These are phyloP conservation scores for Pichia eremophila DNA, from an alignment of 805 yeast species.

Conservation along the genomic window DNA sequence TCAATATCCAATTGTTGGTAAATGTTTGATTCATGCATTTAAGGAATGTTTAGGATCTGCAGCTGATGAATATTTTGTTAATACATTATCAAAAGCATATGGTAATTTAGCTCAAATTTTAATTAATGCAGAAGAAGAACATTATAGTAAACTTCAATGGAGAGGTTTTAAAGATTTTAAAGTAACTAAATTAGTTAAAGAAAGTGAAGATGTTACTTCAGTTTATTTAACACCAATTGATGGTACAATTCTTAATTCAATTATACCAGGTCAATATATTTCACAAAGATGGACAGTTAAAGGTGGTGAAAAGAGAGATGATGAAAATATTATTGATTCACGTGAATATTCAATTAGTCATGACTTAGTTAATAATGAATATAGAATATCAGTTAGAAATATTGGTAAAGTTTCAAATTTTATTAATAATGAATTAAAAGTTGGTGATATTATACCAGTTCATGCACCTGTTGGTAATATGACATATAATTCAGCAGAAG, in stretches of 20 bases:
- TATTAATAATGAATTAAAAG: slow-evolving; percentile 37
- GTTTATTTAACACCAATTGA: slow-evolving; percentile 41
- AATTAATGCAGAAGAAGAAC: slow-evolving; percentile 42
- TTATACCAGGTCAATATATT: slow-evolving; percentile 38
- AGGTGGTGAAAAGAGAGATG: slow-evolving; percentile 25
- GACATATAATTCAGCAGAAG: slow-evolving; percentile 21
- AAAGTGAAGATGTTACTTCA: slow-evolving; percentile 39
- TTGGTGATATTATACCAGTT: slow-evolving; percentile 39
- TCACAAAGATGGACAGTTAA: slow-evolving; percentile 27
- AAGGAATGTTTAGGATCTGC: slow-evolving; percentile 42
- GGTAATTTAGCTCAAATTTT: slow-evolving; percentile 51
- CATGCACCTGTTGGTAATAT: slow-evolving; percentile 56
- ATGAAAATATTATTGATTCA: slow-evolving; percentile 28
- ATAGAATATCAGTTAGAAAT: slow-evolving; percentile 50
- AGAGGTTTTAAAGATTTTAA: slow-evolving; percentile 45
- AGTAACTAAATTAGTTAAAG: slow-evolving; percentile 33
- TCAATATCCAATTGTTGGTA: slow-evolving; percentile 60
- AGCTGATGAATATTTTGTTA: slow-evolving; percentile 51
- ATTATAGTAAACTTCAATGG: slow-evolving; percentile 42
- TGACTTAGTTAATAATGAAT: slow-evolving; percentile 27
- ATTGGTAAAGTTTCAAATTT: slow-evolving; percentile 44
- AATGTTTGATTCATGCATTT: slow-evolving; percentile 45
- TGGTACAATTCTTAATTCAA: slow-evolving; percentile 19
- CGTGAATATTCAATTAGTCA: slow-evolving; percentile 55
- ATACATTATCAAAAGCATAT: slow-evolving; percentile 62